Evolutionary conservation across 495 filamentous ascomycete species (phyloP).

Genomic region (Friedmanniomyces endolithicus): DNA sequence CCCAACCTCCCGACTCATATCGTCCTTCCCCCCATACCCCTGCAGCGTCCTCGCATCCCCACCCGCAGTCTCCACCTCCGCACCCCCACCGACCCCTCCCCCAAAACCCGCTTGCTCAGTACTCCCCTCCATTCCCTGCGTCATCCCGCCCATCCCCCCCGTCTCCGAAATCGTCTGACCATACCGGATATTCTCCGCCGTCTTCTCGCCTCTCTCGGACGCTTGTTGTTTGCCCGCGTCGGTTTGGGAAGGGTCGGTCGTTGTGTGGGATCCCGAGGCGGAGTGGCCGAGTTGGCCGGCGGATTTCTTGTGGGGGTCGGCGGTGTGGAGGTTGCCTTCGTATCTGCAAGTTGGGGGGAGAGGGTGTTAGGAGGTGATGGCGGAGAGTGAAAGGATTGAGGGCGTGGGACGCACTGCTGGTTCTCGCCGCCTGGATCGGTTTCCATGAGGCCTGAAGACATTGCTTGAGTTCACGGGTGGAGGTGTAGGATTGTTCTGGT

Average conservation of each 20-base stretch:
- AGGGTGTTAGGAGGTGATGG: too few relatives aligned
- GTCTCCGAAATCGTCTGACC: constrained; percentile 44
- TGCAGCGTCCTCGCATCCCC: constrained; percentile 39
- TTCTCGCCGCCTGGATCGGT: constrained; percentile 51
- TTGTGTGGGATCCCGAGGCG: constrained; percentile 15
- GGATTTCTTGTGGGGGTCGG: constrained; percentile 39
- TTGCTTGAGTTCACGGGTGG: neutral
- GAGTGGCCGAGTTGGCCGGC: constrained; percentile 44
- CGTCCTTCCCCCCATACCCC: constrained; percentile 42
- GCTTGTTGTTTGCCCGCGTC: constrained; percentile 18
- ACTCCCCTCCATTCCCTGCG: constrained; percentile 16
- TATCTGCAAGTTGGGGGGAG: constrained; percentile 37
- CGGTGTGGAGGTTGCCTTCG: constrained; percentile 43
- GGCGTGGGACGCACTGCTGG: constrained; percentile 39
- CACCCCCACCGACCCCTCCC: constrained; percentile 2
- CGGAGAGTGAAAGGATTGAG: neutral
- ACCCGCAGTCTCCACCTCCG: constrained; percentile 19
- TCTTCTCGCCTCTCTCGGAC: constrained; percentile 29
- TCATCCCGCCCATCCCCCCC: constrained; percentile 37
- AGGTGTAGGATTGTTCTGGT: neutral
- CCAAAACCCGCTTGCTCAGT: constrained; percentile 16
- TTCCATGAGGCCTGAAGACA: constrained; percentile 40
- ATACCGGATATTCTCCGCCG: constrained; percentile 40
- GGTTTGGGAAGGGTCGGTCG: constrained; percentile 10
- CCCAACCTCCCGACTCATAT: constrained; percentile 41